These are phyloP conservation scores for Friedmanniomyces endolithicus DNA, from an alignment of 495 filamentous ascomycete genomes.

Conservation along the genomic window DNA sequence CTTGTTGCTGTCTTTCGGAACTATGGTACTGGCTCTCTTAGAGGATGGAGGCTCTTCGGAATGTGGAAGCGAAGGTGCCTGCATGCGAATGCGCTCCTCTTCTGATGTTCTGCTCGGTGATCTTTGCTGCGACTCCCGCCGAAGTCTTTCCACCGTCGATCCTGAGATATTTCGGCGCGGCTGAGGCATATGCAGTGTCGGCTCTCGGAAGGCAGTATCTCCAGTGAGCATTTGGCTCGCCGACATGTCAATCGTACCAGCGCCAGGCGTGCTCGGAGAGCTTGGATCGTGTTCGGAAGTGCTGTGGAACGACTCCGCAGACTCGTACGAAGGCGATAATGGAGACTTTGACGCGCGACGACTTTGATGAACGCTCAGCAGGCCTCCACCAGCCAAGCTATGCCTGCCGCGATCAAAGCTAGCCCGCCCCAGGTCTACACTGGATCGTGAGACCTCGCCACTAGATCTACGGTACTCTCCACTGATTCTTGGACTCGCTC, in stretches of 20 bases:
- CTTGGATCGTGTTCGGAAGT: slow-evolving; percentile 8
- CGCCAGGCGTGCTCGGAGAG: background rate
- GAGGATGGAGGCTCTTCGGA: background rate
- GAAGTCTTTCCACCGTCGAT: slow-evolving; percentile 22
- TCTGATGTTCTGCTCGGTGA: background rate
- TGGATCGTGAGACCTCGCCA: slow-evolving; percentile 26
- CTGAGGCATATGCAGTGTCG: slow-evolving; percentile 5
- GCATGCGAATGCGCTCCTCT: background rate
- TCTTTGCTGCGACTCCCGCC: slow-evolving; percentile 24
- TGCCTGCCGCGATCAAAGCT: slow-evolving; percentile 30
- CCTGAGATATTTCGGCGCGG: background rate
- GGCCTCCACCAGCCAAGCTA: slow-evolving; percentile 37
- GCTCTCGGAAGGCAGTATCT: slow-evolving; percentile 82
- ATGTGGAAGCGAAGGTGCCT: slow-evolving; percentile 3
- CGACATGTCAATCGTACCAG: slow-evolving; percentile 33
- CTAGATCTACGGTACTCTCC: slow-evolving; percentile 28
- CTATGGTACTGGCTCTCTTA: background rate
- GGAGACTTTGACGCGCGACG: slow-evolving; percentile 26
- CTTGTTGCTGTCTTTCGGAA: background rate
- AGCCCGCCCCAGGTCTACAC: slow-evolving; percentile 24
- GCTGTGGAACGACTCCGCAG: slow-evolving; percentile 48
- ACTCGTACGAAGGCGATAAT: slow-evolving; percentile 58
- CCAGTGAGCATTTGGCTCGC: slow-evolving; percentile 80
- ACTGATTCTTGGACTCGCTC: slow-evolving; percentile 36
- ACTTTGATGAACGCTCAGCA: slow-evolving; percentile 14